Base-by-base conservation (phyloP, 768 basidiomycete species). In the Mycena haematopus region DNA sequence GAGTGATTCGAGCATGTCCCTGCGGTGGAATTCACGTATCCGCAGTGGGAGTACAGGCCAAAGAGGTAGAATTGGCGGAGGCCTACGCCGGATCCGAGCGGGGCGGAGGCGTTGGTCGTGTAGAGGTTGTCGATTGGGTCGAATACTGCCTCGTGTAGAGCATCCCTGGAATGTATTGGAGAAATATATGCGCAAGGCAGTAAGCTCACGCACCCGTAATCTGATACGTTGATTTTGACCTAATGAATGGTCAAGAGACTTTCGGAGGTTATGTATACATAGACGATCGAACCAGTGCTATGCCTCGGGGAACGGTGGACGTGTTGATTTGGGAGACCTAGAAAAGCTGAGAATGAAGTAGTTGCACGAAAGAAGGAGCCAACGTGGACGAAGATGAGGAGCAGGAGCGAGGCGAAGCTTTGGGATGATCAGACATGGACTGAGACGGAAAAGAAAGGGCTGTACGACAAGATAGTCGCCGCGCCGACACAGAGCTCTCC, bases 271-370 rank as follows among this genome's bases (percentile, higher is more conserved):
- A 57, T 27, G 31, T n/a, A 45, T 27, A 57, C 24, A 31, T 9
- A 45, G 53, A 54, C 9, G 36, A 66, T 67, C 73, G 76, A 73
- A 91, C 92, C 90, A 93, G 89, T 56, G 86, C 83, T 56, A 93
- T 86, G 58, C 80, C 83, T 60, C 85, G 84, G 60, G 91, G 90
- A 33, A 92, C 86, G 35, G 79, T 80, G 17, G 90, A 87, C 54
- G 89, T 89, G 73, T 87, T 93, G 71, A 89, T 91, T 83, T 93
- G 92, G 62, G 89, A 91, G 60, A 93, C 85, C 92, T 93, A 64
- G 51, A 71, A 72, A 69, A 68, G 74, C 71, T 69, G 49, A 61
- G 57, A 60, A 45, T 33, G 55, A 52, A 56, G 56, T 47, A 42
- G 31, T 21, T n/a, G 47, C 35, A 50, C 27, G 24, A 59, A 42